Base-by-base conservation (phyloP, 2,329 filamentous ascomycete genomes). In the Zalaria obscura region DNA sequence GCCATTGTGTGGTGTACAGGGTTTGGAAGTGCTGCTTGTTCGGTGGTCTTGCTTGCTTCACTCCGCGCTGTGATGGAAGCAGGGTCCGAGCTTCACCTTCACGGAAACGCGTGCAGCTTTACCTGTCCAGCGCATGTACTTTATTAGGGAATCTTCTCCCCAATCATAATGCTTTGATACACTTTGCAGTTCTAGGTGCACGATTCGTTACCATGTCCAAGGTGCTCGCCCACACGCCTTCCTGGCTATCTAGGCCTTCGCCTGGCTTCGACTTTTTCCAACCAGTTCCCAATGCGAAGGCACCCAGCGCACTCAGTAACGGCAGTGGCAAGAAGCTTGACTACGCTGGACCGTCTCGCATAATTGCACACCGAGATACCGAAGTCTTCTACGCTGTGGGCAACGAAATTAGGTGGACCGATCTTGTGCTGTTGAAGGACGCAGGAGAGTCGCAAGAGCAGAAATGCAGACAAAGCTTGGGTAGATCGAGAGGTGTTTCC, bases 331-430 rank as follows among this genome's bases (percentile, higher is more conserved):
- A 41, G 39, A 48, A 46, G 39, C 11, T 39, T n/a, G 46, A 44
- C 25, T 9, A 41, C 25, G 31, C 52, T n/a, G 62, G 69, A 2
- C 63, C 74, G 1, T 61, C 57, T 18, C 67, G 66, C 48, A 87
- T 78, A 0, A 80, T 96, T 52, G 88, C 87, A 6, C 77, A 75
- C 39, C 73, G 89, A 45, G 87, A 83, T 10, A 86, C 83, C 1
- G 88, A 98, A 55, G 68, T 96, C 6, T 96, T 96, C 57, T 78
- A 86, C 8, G 88, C 87, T 18, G 79, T 83, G 34, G 88, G 88
- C 38, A 88, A 82, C 52, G 85, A 96, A 61, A 82, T 98, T 46
- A 75, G 88, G 59, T 98, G 91, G 87, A 80, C 83, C 6, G 85
- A 94, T 61, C 65, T 98, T 42, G 76, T 78, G 40, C 76, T 80